Conservation (phyloP, 2,329 filamentous ascomycete species). For the Colletotrichum liriopes region DNA sequence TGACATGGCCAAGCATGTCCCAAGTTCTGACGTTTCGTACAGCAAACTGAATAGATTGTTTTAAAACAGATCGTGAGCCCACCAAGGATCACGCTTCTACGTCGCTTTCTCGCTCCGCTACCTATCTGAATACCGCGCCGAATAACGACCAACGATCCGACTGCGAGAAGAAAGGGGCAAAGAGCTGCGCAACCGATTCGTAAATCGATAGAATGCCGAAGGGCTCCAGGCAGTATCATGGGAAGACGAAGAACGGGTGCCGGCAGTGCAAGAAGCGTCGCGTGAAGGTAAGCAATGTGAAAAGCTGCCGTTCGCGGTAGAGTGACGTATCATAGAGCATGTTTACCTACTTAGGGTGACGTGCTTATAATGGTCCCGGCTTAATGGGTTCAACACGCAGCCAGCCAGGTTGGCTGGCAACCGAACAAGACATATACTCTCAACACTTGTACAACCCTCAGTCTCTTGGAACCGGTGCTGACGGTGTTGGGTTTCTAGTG, state of each 20-base stretch:
- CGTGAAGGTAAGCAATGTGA: slow-evolving; percentile 37
- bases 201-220: slow-evolving; percentile 37
- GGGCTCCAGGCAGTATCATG: slow-evolving; percentile 42
- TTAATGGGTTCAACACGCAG: not conserved
- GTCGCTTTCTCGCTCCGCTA: not conserved
- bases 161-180: slow-evolving; percentile 2
- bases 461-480: not conserved
- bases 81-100: not conserved
- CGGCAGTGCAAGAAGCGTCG: slow-evolving; percentile 43
- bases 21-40: slow-evolving; percentile 29
- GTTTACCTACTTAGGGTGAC: not conserved
- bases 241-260: slow-evolving; percentile 43
- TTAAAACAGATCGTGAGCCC: slow-evolving; percentile 32
- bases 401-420: not conserved
- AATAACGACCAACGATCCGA: slow-evolving; percentile 18
- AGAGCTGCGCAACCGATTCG: not conserved
- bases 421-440: slow-evolving; percentile 21
- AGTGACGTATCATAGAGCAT: slow-evolving; percentile 1
- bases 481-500: slow-evolving; percentile 24
- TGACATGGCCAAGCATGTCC: slow-evolving; percentile 31
- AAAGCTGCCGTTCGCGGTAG: not conserved
- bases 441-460: not conserved
- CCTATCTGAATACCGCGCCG: slow-evolving; percentile 12
- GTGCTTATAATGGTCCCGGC: slow-evolving; percentile 4
- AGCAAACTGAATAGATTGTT: slow-evolving; percentile 24